phyloP scores from a whole-genome alignment of 2,329 filamentous ascomycete genomes.

The Aspergillus ustus region DNA sequence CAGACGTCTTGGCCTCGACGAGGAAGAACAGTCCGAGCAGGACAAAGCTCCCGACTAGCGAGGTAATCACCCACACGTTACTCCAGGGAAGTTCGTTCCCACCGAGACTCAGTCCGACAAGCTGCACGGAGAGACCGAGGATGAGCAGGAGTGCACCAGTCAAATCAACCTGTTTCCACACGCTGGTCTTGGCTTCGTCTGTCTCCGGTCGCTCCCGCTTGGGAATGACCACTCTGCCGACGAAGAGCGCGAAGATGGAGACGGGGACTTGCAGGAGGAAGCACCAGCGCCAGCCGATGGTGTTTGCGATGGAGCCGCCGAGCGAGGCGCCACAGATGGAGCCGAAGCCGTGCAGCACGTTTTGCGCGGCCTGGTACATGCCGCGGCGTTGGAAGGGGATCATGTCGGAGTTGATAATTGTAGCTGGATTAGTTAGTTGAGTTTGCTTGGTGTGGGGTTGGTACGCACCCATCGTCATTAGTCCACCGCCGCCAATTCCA shows the following conservation, averaged over 20 bases:
- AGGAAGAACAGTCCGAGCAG: slow-evolving; percentile 44
- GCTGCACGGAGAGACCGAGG: slow-evolving; percentile 61
- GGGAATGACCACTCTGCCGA: slow-evolving; percentile 59
- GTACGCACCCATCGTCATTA: slow-evolving; percentile 63
- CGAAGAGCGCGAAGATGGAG: slow-evolving; percentile 58
- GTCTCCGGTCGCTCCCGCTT: slow-evolving; percentile 41
- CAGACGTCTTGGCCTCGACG: slow-evolving; percentile 48
- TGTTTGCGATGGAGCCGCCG: slow-evolving; percentile 50
- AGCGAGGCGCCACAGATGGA: slow-evolving; percentile 60
- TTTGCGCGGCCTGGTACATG: slow-evolving; percentile 69
- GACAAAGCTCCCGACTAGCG: slow-evolving; percentile 43
- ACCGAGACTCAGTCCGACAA: slow-evolving; percentile 50
- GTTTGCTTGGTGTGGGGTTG: not conserved
- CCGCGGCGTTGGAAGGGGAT: slow-evolving; percentile 76
- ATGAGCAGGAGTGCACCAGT: slow-evolving; percentile 62
- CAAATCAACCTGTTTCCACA: slow-evolving; percentile 64
- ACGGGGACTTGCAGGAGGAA: slow-evolving; percentile 68
- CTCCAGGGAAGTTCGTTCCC: slow-evolving; percentile 53
- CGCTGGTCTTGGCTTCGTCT: slow-evolving; percentile 25
- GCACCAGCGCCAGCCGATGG: slow-evolving; percentile 54
- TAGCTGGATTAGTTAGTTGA: slow-evolving; percentile 40
- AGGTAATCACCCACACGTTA: slow-evolving; percentile 46
- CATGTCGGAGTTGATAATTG: slow-evolving; percentile 73
- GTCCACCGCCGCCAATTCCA: slow-evolving; percentile 73
- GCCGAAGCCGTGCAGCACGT: slow-evolving; percentile 65